Percentiles rank a stretch among this genome's conserved stretches.
Evolutionary conservation across 2,329 filamentous ascomycete species (phyloP).

Genomic region (Trichoderma arundinaceum): DNA sequence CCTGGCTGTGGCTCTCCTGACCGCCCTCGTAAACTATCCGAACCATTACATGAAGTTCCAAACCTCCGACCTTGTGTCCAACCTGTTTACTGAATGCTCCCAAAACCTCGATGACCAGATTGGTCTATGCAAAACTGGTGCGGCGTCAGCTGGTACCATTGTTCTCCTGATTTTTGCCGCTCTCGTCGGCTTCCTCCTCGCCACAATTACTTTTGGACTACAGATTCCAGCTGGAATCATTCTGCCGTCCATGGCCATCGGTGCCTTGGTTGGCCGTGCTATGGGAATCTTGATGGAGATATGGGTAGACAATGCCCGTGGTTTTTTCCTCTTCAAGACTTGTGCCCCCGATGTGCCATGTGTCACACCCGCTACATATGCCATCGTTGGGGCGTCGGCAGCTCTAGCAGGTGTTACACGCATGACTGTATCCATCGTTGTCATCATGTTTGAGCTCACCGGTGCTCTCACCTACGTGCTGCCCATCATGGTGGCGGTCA

Average conservation of each 20-base stretch:
- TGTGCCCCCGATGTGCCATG: slow-evolving; percentile 88
- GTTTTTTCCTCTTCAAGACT: slow-evolving; percentile 75
- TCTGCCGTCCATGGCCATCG: slow-evolving; percentile 93
- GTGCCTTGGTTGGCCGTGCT: slow-evolving; percentile 86
- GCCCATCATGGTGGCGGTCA: slow-evolving; percentile 98
- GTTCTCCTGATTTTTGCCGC: slow-evolving; percentile 82
- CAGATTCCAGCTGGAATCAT: slow-evolving; percentile 96
- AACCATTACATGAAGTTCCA: slow-evolving; percentile 97
- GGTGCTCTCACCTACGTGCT: slow-evolving; percentile 95
- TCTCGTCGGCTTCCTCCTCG: slow-evolving; percentile 81
- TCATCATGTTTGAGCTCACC: slow-evolving; percentile 99
- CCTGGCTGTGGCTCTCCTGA: slow-evolving; percentile 75
- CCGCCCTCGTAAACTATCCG: slow-evolving; percentile 90
- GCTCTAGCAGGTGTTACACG: slow-evolving; percentile 92
- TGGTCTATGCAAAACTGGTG: slow-evolving; percentile 86
- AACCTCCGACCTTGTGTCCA: slow-evolving; percentile 86
- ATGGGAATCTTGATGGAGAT: slow-evolving; percentile 89
- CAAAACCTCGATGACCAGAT: slow-evolving; percentile 83
- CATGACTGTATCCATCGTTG: slow-evolving; percentile 97
- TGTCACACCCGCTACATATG: slow-evolving; percentile 93
- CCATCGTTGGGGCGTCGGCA: slow-evolving; percentile 92
- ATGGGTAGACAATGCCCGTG: slow-evolving; percentile 78
- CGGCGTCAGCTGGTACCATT: slow-evolving; percentile 81
- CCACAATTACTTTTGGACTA: slow-evolving; percentile 88
- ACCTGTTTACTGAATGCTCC: slow-evolving; percentile 89